phyloP scores from a whole-genome alignment of 2,329 filamentous ascomycete species.

The Tolypocladium tundrense region DNA sequence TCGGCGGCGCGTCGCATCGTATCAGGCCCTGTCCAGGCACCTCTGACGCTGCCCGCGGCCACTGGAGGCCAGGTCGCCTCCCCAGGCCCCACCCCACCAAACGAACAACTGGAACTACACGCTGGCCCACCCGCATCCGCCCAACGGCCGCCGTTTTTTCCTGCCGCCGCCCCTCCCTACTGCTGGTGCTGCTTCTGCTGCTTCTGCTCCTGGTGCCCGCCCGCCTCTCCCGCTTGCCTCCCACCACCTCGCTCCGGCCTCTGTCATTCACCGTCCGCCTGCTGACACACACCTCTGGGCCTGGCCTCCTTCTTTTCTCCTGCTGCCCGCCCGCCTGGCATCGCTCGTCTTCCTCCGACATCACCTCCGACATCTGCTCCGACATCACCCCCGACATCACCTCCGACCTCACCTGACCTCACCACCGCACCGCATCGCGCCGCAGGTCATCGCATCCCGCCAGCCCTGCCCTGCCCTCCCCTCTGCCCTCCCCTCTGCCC shows the following conservation, averaged over 20 bases:
- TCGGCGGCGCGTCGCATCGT: too few species aligned
- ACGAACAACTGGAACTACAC: background rate
- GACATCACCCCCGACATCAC: conserved; percentile 3
- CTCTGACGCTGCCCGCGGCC: conserved; percentile 1
- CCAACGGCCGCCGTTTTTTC: background rate
- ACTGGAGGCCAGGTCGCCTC: background rate
- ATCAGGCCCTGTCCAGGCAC: background rate
- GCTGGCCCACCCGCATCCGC: background rate
- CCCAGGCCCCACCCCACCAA: background rate
- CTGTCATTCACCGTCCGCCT: conserved; percentile 7
- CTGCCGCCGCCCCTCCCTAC: background rate
- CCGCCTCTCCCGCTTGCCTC: background rate
- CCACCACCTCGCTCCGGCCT: conserved; percentile 9
- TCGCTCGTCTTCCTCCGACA: conserved; percentile 3
- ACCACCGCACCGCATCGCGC: conserved; percentile 2
- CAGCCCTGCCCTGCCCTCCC: background rate
- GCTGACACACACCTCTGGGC: conserved; percentile 4
- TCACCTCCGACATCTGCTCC: background rate
- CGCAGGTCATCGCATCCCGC: background rate
- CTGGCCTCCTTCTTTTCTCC: conserved; percentile 8
- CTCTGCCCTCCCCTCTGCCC: background rate
- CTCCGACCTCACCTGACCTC: conserved; percentile 6
- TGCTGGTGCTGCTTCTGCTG: too few species aligned
- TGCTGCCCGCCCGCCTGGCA: conserved; percentile 6
- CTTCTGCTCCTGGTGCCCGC: background rate